Evolutionary conservation across 139 green algal species (phyloP).

Genomic region (Haematococcus lacustris): DNA sequence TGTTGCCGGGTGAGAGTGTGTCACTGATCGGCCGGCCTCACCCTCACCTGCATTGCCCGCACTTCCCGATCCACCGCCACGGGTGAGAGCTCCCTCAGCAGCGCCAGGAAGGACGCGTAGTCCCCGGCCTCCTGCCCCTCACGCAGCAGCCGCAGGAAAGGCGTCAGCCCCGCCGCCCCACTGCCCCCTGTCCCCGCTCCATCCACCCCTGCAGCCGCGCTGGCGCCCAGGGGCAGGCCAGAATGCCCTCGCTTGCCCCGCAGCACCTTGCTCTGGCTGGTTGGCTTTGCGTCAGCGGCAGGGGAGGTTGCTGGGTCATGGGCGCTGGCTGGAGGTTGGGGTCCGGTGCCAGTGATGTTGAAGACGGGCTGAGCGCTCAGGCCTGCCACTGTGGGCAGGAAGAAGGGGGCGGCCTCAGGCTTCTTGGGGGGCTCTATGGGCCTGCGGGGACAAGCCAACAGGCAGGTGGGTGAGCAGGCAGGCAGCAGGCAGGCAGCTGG

Average conservation of each 20-base stretch:
- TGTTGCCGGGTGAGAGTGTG: too few relatives aligned
- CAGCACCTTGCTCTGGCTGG: not conserved
- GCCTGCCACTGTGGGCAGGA: slow-evolving; percentile 79
- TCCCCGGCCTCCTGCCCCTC: slow-evolving; percentile 14
- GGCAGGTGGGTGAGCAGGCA: too few relatives aligned
- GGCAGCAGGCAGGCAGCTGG: not conserved
- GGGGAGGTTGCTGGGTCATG: not conserved
- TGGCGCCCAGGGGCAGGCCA: not conserved
- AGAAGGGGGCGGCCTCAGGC: slow-evolving; percentile 91
- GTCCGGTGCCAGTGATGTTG: too few relatives aligned
- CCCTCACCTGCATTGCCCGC: slow-evolving; percentile 50
- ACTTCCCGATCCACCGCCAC: slow-evolving; percentile 66
- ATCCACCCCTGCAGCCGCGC: not conserved
- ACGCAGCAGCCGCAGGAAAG: slow-evolving; percentile 40
- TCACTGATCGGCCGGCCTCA: not conserved
- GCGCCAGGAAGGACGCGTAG: slow-evolving; percentile 40
- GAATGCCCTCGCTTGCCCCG: not conserved
- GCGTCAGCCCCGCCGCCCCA: not conserved
- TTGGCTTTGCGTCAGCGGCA: not conserved
- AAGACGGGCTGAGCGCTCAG: slow-evolving; percentile 53
- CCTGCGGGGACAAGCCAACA: slow-evolving; percentile 34
- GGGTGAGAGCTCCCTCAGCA: slow-evolving; percentile 43
- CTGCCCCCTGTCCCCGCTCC: not conserved
- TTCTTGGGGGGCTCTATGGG: slow-evolving; percentile 82
- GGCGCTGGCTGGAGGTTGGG: not conserved